Conservation (phyloP, 768 basidiomycete species). For the Lentinula sp. region DNA sequence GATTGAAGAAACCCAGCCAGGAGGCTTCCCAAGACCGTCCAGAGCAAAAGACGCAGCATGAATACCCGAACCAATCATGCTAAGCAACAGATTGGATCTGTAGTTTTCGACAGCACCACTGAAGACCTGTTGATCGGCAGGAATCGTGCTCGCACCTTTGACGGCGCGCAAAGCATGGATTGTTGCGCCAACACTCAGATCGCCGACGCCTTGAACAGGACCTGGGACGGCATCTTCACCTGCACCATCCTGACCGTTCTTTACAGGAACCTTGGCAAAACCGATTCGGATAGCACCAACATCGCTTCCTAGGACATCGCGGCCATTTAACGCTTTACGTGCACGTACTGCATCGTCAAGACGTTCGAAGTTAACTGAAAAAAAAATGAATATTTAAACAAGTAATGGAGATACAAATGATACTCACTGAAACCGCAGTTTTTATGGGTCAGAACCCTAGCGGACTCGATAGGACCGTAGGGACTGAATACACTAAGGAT, state of each 20-base stretch:
- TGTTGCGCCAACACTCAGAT: conserved; percentile 80
- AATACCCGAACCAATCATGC: conserved; percentile 77
- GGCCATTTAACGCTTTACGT: conserved; percentile 90
- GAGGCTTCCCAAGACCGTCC: conserved; percentile 55
- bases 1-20: conserved; percentile 66
- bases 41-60: conserved; percentile 50
- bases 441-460: conserved; percentile 93
- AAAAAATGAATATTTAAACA: conserved; percentile 2
- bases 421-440: conserved; percentile 87
- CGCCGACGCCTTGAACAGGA: conserved; percentile 76
- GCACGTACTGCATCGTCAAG: conserved; percentile 96
- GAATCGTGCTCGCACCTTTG: conserved; percentile 88
- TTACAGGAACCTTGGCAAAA: conserved; percentile 94
- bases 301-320: conserved; percentile 92
- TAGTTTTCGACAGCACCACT: conserved; percentile 93
- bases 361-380: conserved; percentile 92
- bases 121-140: conserved; percentile 90
- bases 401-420: conserved; percentile 4
- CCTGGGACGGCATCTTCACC: conserved; percentile 60
- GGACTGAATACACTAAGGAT: conserved; percentile 95
- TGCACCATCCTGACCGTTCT: conserved; percentile 66
- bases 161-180: conserved; percentile 83
- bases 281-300: conserved; percentile 97
- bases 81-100: conserved; percentile 82
- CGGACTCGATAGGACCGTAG: conserved; percentile 96